Conservation (phyloP, 2,329 filamentous ascomycete genomes). For the Pestalotiopsis sp. region DNA sequence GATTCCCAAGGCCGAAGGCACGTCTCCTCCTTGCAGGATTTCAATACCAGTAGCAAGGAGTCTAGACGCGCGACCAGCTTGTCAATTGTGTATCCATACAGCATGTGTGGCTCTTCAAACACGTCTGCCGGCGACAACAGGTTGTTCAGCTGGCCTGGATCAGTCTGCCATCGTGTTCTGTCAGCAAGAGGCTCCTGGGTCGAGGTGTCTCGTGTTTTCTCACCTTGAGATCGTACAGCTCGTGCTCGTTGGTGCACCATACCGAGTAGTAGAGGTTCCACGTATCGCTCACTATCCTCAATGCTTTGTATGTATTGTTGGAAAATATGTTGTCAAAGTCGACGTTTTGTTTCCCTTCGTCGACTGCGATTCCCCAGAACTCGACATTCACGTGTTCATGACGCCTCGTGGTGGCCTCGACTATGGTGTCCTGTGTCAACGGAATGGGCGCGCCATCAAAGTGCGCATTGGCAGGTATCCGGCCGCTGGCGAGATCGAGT, state of each 20-base stretch:
- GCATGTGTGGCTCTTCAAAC: too few relatives aligned
- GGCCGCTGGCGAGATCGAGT: constrained; percentile 33
- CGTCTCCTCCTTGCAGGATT: constrained; percentile 57
- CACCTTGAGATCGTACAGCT: constrained; percentile 65
- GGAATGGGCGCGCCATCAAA: constrained; percentile 10
- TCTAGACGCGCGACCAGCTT: constrained; percentile 56
- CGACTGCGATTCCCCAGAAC: constrained; percentile 30
- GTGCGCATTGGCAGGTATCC: constrained; percentile 24
- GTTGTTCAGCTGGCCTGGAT: constrained; percentile 56
- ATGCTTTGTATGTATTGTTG: constrained; percentile 47
- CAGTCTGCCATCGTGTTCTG: constrained; percentile 36
- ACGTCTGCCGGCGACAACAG: constrained; percentile 21
- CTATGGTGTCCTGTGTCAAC: constrained; percentile 10
- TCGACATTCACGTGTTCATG: constrained; percentile 48
- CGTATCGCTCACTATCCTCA: constrained; percentile 36
- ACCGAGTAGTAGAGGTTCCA: constrained; percentile 42
- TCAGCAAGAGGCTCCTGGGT: not conserved
- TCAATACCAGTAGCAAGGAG: constrained; percentile 60
- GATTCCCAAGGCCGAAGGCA: constrained; percentile 60
- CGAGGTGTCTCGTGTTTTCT: not conserved
- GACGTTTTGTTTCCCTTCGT: not conserved
- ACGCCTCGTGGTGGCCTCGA: constrained; percentile 10
- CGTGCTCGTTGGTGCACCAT: constrained; percentile 69
- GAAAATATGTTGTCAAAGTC: not conserved
- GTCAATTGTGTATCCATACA: constrained; percentile 20